Evolutionary conservation across 257 asterid species (phyloP).

Genomic region (Solanum chiquidenum): DNA sequence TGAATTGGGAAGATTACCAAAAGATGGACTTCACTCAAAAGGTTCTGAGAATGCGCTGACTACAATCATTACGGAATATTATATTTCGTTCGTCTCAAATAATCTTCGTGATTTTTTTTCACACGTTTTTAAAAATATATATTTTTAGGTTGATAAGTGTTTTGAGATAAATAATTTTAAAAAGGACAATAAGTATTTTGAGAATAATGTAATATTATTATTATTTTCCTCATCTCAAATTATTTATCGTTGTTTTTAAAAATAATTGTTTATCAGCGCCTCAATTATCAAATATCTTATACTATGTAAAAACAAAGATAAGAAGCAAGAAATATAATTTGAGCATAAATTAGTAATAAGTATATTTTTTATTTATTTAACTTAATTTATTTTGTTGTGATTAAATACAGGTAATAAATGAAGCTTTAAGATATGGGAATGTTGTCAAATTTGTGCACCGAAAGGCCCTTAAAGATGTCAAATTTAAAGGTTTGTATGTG

Average conservation of each 20-base stretch:
- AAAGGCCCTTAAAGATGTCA: conserved; percentile 74
- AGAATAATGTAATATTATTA: too few species aligned
- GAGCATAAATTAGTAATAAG: neutral
- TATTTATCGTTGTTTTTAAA: too few species aligned
- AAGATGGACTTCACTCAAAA: conserved; percentile 58
- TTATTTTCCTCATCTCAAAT: too few species aligned
- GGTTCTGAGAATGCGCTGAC: conserved; percentile 15
- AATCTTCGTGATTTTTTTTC: neutral
- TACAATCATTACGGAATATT: neutral
- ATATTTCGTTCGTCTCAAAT: neutral
- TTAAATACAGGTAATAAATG: conserved; percentile 60
- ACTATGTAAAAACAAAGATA: too few species aligned
- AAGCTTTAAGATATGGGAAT: conserved; percentile 81
- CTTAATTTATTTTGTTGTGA: neutral
- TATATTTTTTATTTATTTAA: neutral
- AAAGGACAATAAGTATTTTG: neutral
- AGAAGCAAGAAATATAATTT: neutral
- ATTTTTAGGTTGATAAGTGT: neutral
- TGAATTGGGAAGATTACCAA: conserved; percentile 70
- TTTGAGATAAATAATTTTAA: neutral
- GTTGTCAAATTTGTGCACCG: conserved; percentile 86
- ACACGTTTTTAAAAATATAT: too few species aligned
- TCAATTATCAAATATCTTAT: too few species aligned
- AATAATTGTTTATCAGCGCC: neutral
- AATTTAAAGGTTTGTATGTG: conserved; percentile 43